Percentiles rank a stretch among this genome's conserved stretches.
These are phyloP conservation scores for Solanum dulcamara DNA, from an alignment of 257 asterid species.

Conservation along the genomic window DNA sequence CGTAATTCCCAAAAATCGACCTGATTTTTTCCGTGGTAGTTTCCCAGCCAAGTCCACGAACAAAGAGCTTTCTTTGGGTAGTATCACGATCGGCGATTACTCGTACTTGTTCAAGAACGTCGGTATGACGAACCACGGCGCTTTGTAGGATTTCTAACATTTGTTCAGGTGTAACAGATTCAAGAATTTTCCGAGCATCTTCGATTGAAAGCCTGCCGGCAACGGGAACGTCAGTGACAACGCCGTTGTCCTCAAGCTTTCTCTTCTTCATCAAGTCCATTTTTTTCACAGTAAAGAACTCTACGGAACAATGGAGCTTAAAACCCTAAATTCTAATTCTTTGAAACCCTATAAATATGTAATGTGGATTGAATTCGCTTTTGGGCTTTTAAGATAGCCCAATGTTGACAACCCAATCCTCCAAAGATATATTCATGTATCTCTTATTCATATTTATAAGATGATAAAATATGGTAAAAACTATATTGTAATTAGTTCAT, in stretches of 20 bases:
- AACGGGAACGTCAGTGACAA: constrained; percentile 19
- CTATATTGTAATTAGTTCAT: no score
- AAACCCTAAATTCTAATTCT: constrained; percentile 4
- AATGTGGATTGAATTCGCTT: background rate
- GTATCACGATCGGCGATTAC: constrained; percentile 45
- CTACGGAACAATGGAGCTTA: background rate
- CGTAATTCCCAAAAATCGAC: constrained; percentile 43
- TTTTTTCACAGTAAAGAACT: background rate
- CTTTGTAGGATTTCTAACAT: constrained; percentile 50
- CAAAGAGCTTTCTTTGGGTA: constrained; percentile 69
- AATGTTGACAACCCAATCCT: background rate
- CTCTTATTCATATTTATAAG: background rate
- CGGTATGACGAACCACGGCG: constrained; percentile 50
- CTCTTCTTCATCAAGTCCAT: constrained; percentile 66
- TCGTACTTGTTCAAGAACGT: constrained; percentile 64
- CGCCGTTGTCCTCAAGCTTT: constrained; percentile 56
- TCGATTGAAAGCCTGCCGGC: constrained; percentile 35
- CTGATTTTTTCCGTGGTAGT: constrained; percentile 73
- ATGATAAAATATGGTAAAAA: background rate
- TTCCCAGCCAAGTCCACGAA: constrained; percentile 90
- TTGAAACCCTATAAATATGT: background rate
- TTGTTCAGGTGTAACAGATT: constrained; percentile 56
- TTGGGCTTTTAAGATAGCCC: background rate
- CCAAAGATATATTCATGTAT: background rate
- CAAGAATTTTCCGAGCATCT: constrained; percentile 55